Base-by-base conservation (phyloP, 495 filamentous ascomycete species). In the Aspergillus taichungensis region DNA sequence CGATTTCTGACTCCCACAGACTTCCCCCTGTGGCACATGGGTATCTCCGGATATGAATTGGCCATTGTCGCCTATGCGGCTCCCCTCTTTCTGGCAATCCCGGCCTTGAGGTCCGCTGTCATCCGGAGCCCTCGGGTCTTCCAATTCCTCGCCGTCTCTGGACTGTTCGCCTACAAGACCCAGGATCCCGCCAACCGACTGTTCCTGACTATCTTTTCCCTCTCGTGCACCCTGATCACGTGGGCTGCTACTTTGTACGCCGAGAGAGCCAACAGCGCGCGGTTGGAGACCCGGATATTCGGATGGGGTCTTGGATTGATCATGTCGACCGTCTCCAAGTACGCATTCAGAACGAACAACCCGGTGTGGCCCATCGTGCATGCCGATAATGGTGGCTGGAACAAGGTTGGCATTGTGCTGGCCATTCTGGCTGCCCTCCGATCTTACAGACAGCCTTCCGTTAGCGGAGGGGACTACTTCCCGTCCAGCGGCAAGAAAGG, bases 11-110 rank as follows among this genome's bases (percentile, higher is more conserved):
- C 56, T 27, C 46, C 42, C 2, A 36, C 49, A 89, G 86, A 94
- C 60, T 99, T 99, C 58, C 92, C 92, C 11, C 77, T 99, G n/a
- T 99, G 94, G 94, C 80, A 96, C 62, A 97, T 99, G 94, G 94
- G 94, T 46, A 89, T 99, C 48, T 99, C 94, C 6, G 94, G 94
- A 45, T 96, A 94, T 52, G 94, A 99, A 67, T 82, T 82, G 24
- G 72, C 91, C 49, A 79, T 99, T 61, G 79, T 95, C 76, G 75
- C 75, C 49, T 89, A 84, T n/a, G 56, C 88, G 40, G 85, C 88
- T 5, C 92, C 94, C 0, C 69, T 89, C 14, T 62, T 96, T n/a
- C 82, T 97, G 29, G 78, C 73, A 24, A 83, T 91, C 45, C 72
- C 67, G 29, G 73, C 82, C 2, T 38, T 96, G 34, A 83, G 85